Conservation (phyloP, 108 stramenopile species). For the Skeletonema costatum region DNA sequence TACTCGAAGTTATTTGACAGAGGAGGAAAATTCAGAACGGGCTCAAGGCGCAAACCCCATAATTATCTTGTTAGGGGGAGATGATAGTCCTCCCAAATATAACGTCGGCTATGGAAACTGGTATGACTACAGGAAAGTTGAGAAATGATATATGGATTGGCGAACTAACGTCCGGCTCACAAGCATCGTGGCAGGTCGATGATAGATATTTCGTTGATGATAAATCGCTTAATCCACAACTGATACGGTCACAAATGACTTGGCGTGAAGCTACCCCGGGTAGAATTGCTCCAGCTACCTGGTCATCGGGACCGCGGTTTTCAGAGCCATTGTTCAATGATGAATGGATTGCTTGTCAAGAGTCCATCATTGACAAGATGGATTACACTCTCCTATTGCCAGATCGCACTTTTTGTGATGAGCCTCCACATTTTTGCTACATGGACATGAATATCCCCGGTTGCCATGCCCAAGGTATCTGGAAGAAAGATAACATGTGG, state of each 20-base stretch:
- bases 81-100: constrained; percentile 48
- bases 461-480: constrained; percentile 40
- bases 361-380: constrained; percentile 41
- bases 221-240: constrained; percentile 13
- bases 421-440: constrained; percentile 34
- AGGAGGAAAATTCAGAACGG: constrained; percentile 43
- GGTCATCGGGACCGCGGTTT: constrained; percentile 21
- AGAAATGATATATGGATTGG: constrained; percentile 59
- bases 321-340: constrained; percentile 56
- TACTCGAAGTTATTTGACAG: constrained; percentile 41
- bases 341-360: constrained; percentile 79
- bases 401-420: constrained; percentile 35
- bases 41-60: constrained; percentile 16
- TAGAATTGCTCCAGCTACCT: constrained; percentile 36
- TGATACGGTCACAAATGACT: constrained; percentile 45
- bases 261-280: constrained; percentile 49
- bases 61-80: constrained; percentile 54
- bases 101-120: constrained; percentile 5
- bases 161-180: constrained; percentile 17
- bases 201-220: constrained; percentile 35
- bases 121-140: constrained; percentile 34
- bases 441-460: constrained; percentile 25
- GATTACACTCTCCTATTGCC: neutral
- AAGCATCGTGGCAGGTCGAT: constrained; percentile 37
- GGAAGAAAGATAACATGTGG: constrained; percentile 79